Evolutionary conservation across 495 filamentous ascomycete genomes (phyloP).

Genomic region (Aspergillus affinis): DNA sequence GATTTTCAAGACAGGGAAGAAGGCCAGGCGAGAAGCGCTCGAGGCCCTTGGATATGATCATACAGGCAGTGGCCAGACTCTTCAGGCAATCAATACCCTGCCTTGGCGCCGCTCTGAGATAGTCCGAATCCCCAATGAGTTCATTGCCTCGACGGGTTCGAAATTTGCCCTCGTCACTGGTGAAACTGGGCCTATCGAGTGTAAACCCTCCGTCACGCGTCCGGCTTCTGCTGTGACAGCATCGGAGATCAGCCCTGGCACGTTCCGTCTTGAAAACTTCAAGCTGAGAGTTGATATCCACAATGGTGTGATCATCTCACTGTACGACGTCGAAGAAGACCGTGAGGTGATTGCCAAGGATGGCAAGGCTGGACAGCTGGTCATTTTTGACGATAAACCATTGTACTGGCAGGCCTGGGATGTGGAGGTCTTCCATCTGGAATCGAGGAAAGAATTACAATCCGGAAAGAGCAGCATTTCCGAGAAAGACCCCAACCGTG

Average conservation of each 20-base stretch:
- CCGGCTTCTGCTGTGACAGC: conserved; percentile 56
- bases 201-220: conserved; percentile 46
- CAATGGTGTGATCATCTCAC: conserved; percentile 74
- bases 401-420: conserved; percentile 99
- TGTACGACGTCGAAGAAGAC: conserved; percentile 67
- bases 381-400: conserved; percentile 97
- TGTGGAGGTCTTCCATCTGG: conserved; percentile 92
- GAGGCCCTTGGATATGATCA: conserved; percentile 60
- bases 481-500: conserved; percentile 72
- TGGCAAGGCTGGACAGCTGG: conserved; percentile 82
- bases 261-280: conserved; percentile 76
- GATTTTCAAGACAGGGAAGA: conserved; percentile 74
- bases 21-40: conserved; percentile 67
- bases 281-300: conserved; percentile 70
- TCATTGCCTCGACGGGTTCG: conserved; percentile 26
- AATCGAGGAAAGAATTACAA: conserved; percentile 74
- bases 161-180: conserved; percentile 51
- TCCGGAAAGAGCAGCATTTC: conserved; percentile 64
- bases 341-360: conserved; percentile 79
- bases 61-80: conserved; percentile 28
- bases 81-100: conserved; percentile 73
- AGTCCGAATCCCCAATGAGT: conserved; percentile 53
- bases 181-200: conserved; percentile 45
- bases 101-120: conserved; percentile 78
- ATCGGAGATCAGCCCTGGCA: conserved; percentile 60